phyloP scores from a whole-genome alignment of 2,329 filamentous ascomycete species.

The Lachnellula occidentalis region DNA sequence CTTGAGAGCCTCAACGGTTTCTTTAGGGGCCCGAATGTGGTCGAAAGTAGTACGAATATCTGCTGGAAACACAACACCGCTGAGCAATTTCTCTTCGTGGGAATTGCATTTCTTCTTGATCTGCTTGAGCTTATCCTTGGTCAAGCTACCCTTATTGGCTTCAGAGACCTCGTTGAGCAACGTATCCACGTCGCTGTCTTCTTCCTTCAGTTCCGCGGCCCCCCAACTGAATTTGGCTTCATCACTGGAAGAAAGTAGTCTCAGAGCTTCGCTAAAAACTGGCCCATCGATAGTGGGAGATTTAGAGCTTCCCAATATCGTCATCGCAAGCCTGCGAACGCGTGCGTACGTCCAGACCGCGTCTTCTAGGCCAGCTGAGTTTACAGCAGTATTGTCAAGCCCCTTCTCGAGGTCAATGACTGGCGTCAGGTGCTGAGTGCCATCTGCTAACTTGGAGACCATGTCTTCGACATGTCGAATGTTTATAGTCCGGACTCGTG shows the following conservation, averaged over 20 bases:
- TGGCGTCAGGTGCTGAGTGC: conserved; percentile 12
- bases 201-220: conserved; percentile 36
- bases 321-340: conserved; percentile 53
- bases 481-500: conserved; percentile 51
- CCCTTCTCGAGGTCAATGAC: conserved; percentile 24
- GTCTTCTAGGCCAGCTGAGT: conserved; percentile 39
- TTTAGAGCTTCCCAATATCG: conserved; percentile 36
- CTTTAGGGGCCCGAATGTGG: conserved; percentile 75
- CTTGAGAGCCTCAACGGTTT: conserved; percentile 82
- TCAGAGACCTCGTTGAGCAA: conserved; percentile 27
- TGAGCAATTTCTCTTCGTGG: conserved; percentile 77
- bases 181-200: conserved; percentile 31
- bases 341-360: conserved; percentile 54
- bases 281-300: conserved; percentile 32
- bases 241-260: conserved; percentile 41
- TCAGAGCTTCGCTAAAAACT: conserved; percentile 33
- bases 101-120: conserved; percentile 57
- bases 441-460: conserved; percentile 37
- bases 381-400: conserved; percentile 21
- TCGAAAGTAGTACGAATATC: conserved; percentile 83
- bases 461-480: conserved; percentile 60
- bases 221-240: conserved; percentile 40
- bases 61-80: conserved; percentile 73
- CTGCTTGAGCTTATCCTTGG: conserved; percentile 39
- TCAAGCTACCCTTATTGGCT: conserved; percentile 31